phyloP scores from a whole-genome alignment of 352 stramenopile genomes.

The Pythium monospermum region DNA sequence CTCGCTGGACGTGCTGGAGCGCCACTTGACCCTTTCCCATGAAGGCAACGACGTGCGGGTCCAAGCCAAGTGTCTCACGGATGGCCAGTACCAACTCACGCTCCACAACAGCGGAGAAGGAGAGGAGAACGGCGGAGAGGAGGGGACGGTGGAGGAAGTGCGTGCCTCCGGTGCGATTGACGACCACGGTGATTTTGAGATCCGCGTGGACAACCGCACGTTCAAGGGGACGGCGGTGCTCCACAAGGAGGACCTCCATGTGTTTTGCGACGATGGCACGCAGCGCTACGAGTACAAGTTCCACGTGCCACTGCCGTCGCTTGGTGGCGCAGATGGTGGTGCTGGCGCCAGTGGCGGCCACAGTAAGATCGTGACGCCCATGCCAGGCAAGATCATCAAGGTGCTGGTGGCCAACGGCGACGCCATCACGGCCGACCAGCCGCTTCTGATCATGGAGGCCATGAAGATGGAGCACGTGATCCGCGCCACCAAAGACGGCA shows the following conservation, averaged over 20 bases:
- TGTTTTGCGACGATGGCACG: conserved; percentile 73
- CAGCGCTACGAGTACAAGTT: conserved; percentile 84
- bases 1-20: conserved; percentile 47
- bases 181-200: conserved; percentile 52
- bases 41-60: conserved; percentile 36
- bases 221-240: conserved; percentile 66
- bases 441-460: conserved; percentile 93
- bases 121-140: conserved; percentile 14
- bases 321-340: conserved; percentile 26
- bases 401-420: conserved; percentile 88
- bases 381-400: conserved; percentile 94
- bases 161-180: conserved; percentile 32
- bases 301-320: conserved; percentile 54
- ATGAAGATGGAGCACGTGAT: conserved; percentile 97
- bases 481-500: conserved; percentile 62
- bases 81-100: conserved; percentile 37
- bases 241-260: conserved; percentile 59
- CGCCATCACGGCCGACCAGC: conserved; percentile 79
- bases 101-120: conserved; percentile 16
- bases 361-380: conserved; percentile 83
- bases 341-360: conserved; percentile 30
- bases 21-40: conserved; percentile 45
- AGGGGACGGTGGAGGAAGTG: conserved; percentile 11
- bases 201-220: conserved; percentile 56
- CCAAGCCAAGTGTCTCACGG: conserved; percentile 35